Evolutionary conservation across 306 rosid genomes (phyloP), one percentile per base, ranked within the genome.

Genomic region (Lablab purpureus): DNA sequence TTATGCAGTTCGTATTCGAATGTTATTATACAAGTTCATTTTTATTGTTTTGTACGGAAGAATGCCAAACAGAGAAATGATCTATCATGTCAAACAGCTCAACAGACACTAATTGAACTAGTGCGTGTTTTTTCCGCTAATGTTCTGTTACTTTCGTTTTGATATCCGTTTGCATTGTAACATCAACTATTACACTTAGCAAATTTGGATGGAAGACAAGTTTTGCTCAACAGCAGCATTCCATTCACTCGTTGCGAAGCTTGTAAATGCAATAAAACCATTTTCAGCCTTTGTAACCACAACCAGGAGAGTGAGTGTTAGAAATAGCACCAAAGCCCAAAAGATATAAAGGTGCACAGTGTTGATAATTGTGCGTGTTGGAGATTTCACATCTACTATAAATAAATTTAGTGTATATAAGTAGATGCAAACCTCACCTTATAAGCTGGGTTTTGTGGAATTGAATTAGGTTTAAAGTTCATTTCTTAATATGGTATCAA

Each of bases 41-140:
- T 9, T 50, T 36, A 68, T 78, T 70, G 37, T 79, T 82, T 73
- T 40, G 73, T 82, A 58, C 83, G 87, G 97, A 83, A 73, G 69
- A 77, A 81, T 46, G 81, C 52, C 67, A 73, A 71, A 84, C 85
- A 36, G 67, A 74, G 58, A 14, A 74, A 55, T 2, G 81, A 81
- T 69, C 52, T 87, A 71, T 86, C 92, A 43, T 86, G 85, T 76
- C 86, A 86, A 88, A 80, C 75, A 18, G 49, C 78, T 17, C 80
- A 22, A 71, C 80, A 58, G 32, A 74, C 68, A 67, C 47, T 80
- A 68, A 71, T 82, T 65, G 76, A 75, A 73, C 17, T 78, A 43
- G 82, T 82, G 62, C 30, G 83, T 65, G 11, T 51, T 19, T 54
- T 37, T 60, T 40, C 64, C 28, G 7, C 50, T 81, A 32, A 50